Conservation (phyloP, 2,329 filamentous ascomycete species). For the Xenoacremonium recifei region DNA sequence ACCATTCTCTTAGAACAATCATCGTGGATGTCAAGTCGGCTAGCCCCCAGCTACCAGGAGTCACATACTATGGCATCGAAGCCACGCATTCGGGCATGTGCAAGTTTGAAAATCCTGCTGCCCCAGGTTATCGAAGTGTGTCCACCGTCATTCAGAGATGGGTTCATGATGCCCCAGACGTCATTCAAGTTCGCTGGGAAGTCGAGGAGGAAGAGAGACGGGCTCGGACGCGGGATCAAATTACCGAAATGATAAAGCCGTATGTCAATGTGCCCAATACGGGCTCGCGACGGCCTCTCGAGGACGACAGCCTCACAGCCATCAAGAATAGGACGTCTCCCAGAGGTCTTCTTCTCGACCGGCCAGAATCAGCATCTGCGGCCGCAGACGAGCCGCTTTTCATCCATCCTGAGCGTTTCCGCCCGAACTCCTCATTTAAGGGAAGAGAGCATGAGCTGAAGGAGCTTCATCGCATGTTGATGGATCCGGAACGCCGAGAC, state of each 20-base stretch:
- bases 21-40: slow-evolving; percentile 72
- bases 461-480: slow-evolving; percentile 21
- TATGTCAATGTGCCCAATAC: slow-evolving; percentile 14
- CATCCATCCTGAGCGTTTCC: slow-evolving; percentile 22
- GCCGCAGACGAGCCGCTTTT: slow-evolving; percentile 13
- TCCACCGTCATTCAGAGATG: slow-evolving; percentile 50
- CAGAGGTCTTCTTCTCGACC: slow-evolving; percentile 3
- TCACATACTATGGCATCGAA: slow-evolving; percentile 73
- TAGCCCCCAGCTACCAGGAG: slow-evolving; percentile 65
- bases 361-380: slow-evolving; percentile 1
- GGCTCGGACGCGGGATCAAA: slow-evolving; percentile 41
- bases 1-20: slow-evolving; percentile 38
- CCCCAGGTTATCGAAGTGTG: slow-evolving; percentile 62
- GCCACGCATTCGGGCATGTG: slow-evolving; percentile 71
- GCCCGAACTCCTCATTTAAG: slow-evolving; percentile 21
- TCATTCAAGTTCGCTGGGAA: slow-evolving; percentile 58
- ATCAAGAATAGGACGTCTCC: slow-evolving; percentile 3
- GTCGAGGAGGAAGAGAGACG: slow-evolving; percentile 56
- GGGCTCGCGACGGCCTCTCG: background rate
- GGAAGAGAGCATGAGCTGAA: slow-evolving; percentile 15
- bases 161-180: slow-evolving; percentile 51
- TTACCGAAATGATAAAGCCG: slow-evolving; percentile 41
- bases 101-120: slow-evolving; percentile 63
- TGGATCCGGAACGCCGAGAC: slow-evolving; percentile 14
- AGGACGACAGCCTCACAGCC: slow-evolving; percentile 1